Evolutionary conservation across 73 alveolate species (phyloP).

Genomic region (Uronychia setigera): DNA sequence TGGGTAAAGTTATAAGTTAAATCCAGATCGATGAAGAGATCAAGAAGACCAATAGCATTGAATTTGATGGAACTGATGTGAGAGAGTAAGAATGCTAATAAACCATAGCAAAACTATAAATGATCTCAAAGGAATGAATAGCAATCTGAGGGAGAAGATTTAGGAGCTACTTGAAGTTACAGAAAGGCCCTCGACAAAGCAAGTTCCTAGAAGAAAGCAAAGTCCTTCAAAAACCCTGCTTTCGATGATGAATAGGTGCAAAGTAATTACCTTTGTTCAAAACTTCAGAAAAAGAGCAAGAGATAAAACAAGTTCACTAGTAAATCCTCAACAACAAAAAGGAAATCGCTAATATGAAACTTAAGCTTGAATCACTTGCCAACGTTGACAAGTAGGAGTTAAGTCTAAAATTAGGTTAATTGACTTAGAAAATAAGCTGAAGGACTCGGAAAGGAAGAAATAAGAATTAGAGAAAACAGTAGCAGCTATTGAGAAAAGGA

Average conservation of each 20-base stretch:
- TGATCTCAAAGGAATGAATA: neutral
- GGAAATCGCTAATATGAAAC: conserved; percentile 19
- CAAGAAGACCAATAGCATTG: neutral
- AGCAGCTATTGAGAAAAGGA: conserved; percentile 10
- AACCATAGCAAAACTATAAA: neutral
- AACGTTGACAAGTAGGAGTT: conserved; percentile 45
- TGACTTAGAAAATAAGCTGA: conserved; percentile 12
- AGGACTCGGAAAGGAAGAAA: conserved; percentile 25
- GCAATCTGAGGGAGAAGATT: neutral
- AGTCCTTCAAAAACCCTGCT: neutral
- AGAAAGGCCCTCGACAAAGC: neutral
- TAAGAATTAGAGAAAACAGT: conserved; percentile 18
- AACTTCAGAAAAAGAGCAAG: conserved; percentile 11
- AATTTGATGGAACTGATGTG: neutral
- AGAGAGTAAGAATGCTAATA: neutral
- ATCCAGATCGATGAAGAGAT: neutral
- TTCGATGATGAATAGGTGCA: neutral
- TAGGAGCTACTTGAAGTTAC: neutral
- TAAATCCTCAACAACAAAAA: conserved; percentile 17
- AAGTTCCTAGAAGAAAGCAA: neutral
- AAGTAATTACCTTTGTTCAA: neutral
- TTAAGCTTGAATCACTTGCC: conserved; percentile 9
- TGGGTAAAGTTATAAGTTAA: neutral
- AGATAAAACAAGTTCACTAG: conserved; percentile 17
- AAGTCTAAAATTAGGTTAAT: no score